Conservation (phyloP, 306 rosid genomes). For the Nissolia schottii region DNA sequence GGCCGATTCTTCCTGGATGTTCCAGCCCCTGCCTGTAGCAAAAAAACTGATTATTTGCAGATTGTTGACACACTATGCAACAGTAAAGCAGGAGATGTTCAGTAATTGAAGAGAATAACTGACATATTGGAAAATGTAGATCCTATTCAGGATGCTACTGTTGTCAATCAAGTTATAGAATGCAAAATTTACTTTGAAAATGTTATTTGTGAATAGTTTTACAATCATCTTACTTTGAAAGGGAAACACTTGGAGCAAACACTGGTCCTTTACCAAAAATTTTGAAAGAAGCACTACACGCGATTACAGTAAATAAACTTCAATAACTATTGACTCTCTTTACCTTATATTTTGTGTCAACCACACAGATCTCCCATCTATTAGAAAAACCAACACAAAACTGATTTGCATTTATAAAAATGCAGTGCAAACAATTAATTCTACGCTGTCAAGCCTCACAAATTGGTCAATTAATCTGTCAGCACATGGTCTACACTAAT, state of each 20-base stretch:
- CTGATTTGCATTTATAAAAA: not conserved
- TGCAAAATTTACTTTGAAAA: not conserved
- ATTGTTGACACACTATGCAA: slow-evolving; percentile 9
- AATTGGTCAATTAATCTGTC: not conserved
- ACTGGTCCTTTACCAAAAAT: not conserved
- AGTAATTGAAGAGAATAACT: not conserved
- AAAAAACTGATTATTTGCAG: slow-evolving; percentile 9
- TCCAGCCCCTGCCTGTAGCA: slow-evolving; percentile 61
- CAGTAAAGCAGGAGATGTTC: slow-evolving; percentile 1
- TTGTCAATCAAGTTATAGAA: not conserved
- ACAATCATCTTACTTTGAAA: not conserved
- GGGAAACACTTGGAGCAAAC: not conserved
- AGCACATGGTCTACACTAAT: not conserved
- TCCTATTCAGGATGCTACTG: not conserved
- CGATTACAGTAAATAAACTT: not conserved
- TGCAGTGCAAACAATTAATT: not conserved
- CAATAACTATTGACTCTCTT: not conserved
- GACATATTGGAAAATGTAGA: not conserved
- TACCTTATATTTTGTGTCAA: not conserved
- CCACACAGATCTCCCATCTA: not conserved
- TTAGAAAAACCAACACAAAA: slow-evolving; percentile 15
- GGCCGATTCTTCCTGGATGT: slow-evolving; percentile 52
- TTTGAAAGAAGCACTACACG: not conserved
- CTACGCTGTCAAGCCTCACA: not conserved
- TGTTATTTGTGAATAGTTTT: not conserved